Evolutionary conservation across 2,329 filamentous ascomycete genomes (phyloP).

Genomic region (Phaeophleospora eucalypticola): DNA sequence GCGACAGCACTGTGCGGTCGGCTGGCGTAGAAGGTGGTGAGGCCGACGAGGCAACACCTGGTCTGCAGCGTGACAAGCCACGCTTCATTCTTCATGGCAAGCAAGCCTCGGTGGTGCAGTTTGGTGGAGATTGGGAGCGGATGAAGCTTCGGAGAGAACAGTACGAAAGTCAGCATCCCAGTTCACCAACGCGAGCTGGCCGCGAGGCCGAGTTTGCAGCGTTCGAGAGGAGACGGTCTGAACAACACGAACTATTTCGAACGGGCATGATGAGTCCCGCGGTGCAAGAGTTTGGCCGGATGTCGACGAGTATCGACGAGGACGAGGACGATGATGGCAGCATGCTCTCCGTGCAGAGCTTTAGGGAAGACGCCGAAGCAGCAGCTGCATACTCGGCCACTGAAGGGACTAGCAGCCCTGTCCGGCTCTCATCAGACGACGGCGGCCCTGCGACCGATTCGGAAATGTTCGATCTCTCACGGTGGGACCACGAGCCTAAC

Average conservation of each 20-base stretch:
- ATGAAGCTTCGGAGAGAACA: conserved; percentile 32
- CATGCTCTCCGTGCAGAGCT: conserved; percentile 19
- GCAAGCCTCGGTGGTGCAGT: conserved; percentile 95
- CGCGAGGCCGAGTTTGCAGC: conserved; percentile 7
- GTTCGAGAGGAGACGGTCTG: conserved; percentile 15
- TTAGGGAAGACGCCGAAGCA: conserved; percentile 26
- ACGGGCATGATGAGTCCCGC: conserved; percentile 13
- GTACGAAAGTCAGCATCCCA: conserved; percentile 19
- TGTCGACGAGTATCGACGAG: conserved; percentile 2
- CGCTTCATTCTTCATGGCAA: conserved; percentile 97
- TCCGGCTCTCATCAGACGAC: conserved; percentile 8
- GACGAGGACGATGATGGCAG: conserved; percentile 15
- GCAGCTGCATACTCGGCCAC: conserved; percentile 19
- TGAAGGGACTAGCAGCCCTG: conserved; percentile 2
- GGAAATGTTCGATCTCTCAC: conserved; percentile 12
- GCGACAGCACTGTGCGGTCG: conserved; percentile 52
- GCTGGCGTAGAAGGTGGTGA: conserved; percentile 22
- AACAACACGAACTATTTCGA: conserved; percentile 16
- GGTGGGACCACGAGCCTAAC: conserved; percentile 13
- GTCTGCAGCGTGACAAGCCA: conserved; percentile 71
- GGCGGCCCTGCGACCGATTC: conserved; percentile 8
- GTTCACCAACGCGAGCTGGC: conserved; percentile 4
- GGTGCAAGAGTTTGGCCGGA: conserved; percentile 10
- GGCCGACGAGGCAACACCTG: conserved; percentile 50
- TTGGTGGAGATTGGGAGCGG: conserved; percentile 72